Percentiles rank a stretch among this genome's conserved stretches.
These are phyloP conservation scores for Talaromyces nanjingensis DNA, from an alignment of 495 filamentous ascomycete genomes.

Conservation along the genomic window DNA sequence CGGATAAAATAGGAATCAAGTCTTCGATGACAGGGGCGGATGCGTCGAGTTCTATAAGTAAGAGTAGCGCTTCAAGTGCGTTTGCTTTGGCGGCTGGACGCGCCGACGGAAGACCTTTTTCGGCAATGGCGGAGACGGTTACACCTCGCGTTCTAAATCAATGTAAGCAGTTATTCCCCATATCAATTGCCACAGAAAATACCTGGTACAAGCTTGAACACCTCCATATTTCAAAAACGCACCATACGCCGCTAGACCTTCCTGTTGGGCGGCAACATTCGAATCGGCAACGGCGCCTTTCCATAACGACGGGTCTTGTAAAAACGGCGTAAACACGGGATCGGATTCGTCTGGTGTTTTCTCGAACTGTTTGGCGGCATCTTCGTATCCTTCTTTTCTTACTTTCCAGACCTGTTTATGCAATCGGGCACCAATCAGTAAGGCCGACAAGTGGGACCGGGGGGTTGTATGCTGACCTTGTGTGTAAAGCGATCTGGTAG, in stretches of 20 bases:
- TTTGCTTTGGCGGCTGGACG: slow-evolving; percentile 82
- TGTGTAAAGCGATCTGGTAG: slow-evolving; percentile 78
- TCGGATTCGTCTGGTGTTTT: slow-evolving; percentile 80
- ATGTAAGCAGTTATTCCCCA: slow-evolving; percentile 10
- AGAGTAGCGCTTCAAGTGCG: slow-evolving; percentile 75
- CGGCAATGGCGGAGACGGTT: slow-evolving; percentile 70
- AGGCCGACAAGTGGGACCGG: slow-evolving; percentile 8
- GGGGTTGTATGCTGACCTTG: slow-evolving; percentile 57
- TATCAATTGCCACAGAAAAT: slow-evolving; percentile 13
- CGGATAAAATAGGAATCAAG: slow-evolving; percentile 72
- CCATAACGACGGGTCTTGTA: slow-evolving; percentile 80
- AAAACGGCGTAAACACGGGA: slow-evolving; percentile 76
- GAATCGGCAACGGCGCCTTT: slow-evolving; percentile 91
- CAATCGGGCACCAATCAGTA: neutral
- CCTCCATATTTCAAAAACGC: slow-evolving; percentile 87
- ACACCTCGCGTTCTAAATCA: slow-evolving; percentile 58
- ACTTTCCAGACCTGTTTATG: slow-evolving; percentile 82
- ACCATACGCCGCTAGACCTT: slow-evolving; percentile 80
- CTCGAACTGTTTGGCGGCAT: slow-evolving; percentile 80
- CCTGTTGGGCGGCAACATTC: slow-evolving; percentile 94
- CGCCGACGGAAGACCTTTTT: slow-evolving; percentile 86
- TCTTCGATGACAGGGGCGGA: slow-evolving; percentile 85
- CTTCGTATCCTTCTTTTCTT: slow-evolving; percentile 90
- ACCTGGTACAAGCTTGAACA: slow-evolving; percentile 67
- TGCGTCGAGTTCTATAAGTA: slow-evolving; percentile 87